Evolutionary conservation across 225 moss, liverwort and hornwort species (phyloP).

Genomic region (Climacium dendroides): DNA sequence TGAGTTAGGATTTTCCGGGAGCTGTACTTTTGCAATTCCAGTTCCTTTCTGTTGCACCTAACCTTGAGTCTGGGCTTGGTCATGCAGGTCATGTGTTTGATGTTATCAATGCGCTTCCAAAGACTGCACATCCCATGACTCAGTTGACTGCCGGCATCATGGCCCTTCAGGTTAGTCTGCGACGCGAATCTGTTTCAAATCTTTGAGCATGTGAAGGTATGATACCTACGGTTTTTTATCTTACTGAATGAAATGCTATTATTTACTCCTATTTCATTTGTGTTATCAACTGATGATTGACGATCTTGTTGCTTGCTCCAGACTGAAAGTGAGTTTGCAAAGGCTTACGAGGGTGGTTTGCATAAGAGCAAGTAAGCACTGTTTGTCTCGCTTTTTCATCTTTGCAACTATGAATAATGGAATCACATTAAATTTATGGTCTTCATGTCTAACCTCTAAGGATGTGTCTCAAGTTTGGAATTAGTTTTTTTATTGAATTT

Average conservation of each 20-base stretch:
- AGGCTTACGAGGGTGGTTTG: constrained; percentile 58
- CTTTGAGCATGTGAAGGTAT: background rate
- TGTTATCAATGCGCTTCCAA: constrained; percentile 50
- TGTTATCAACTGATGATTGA: background rate
- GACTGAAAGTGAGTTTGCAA: constrained; percentile 61
- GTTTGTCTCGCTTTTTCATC: background rate
- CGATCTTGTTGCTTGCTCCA: background rate
- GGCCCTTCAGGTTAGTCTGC: constrained; percentile 40
- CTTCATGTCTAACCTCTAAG: background rate
- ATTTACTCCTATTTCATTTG: background rate
- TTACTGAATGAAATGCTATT: background rate
- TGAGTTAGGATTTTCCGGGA: background rate
- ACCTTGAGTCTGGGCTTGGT: background rate
- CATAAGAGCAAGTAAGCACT: constrained; percentile 47
- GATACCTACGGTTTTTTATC: background rate
- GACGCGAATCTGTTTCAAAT: background rate
- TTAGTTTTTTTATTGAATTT: background rate
- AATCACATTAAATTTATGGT: background rate
- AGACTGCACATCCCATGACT: constrained; percentile 69
- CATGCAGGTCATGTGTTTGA: constrained; percentile 43
- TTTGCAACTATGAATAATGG: background rate
- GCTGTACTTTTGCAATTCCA: background rate
- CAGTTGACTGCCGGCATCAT: constrained; percentile 63
- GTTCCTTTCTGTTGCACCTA: background rate
- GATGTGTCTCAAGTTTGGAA: background rate